Conservation (phyloP, 73 alveolate genomes). For the Paramecium primaurelia region DNA sequence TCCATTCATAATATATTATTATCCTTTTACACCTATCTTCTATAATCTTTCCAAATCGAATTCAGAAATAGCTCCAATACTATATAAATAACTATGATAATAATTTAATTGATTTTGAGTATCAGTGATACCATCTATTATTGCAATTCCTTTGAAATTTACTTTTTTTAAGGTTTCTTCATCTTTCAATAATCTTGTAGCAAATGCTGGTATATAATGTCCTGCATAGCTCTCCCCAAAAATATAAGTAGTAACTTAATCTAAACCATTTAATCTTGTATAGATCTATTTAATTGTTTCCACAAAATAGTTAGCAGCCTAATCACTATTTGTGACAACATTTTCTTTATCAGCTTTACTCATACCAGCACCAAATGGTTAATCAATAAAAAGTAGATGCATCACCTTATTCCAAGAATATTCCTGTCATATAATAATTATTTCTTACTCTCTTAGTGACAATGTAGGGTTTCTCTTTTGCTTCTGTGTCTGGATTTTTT, state of each 20-base stretch:
- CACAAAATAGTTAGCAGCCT: not conserved
- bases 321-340: not conserved
- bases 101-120: conserved; percentile 62
- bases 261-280: not conserved
- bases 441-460: not conserved
- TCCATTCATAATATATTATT: not conserved
- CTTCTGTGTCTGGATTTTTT: not conserved
- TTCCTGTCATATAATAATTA: not conserved
- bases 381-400: conserved; percentile 79
- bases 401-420: conserved; percentile 59
- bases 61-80: not conserved
- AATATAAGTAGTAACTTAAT: conserved; percentile 66
- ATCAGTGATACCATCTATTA: conserved; percentile 73
- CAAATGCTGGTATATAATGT: conserved; percentile 72
- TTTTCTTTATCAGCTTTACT: not conserved
- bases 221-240: conserved; percentile 94
- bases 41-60: not conserved
- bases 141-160: conserved; percentile 69
- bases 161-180: not conserved
- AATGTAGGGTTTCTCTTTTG: not conserved
- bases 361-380: conserved; percentile 87
- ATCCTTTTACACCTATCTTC: not conserved
- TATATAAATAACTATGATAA: conserved; percentile 63
- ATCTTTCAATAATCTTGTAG: conserved; percentile 37
- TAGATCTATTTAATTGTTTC: not conserved